Evolutionary conservation across 2,329 filamentous ascomycete species (phyloP).

Genomic region (Microcyclospora pomicola): DNA sequence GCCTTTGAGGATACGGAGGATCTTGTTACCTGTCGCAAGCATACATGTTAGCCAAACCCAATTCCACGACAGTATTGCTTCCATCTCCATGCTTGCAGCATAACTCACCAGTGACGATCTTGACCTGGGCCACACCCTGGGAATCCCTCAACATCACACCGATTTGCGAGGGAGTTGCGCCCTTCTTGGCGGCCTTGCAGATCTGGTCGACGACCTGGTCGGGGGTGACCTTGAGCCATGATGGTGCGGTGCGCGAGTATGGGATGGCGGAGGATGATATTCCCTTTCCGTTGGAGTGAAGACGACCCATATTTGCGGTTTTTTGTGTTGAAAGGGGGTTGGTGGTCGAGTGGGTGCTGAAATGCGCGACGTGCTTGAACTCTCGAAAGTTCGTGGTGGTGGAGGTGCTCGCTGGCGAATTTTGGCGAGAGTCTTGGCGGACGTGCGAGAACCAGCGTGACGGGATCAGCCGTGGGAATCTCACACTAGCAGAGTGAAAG

Average conservation of each 20-base stretch:
- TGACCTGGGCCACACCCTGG: conserved; percentile 96
- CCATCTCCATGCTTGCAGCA: background rate
- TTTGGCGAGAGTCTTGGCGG: too few relatives aligned
- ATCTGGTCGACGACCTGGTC: conserved; percentile 99
- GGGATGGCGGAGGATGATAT: conserved; percentile 92
- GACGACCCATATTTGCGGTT: conserved; percentile 68
- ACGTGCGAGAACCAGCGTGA: too few relatives aligned
- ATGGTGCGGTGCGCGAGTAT: conserved; percentile 83
- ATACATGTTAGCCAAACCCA: conserved; percentile 7
- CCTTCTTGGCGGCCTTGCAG: conserved; percentile 97
- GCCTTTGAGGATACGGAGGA: conserved; percentile 96
- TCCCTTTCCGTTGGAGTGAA: conserved; percentile 99
- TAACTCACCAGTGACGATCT: conserved; percentile 79
- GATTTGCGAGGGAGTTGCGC: conserved; percentile 95
- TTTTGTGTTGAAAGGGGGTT: conserved; percentile 2
- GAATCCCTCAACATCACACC: conserved; percentile 97
- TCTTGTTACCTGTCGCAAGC: conserved; percentile 72
- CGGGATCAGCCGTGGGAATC: too few relatives aligned
- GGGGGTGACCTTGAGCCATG: conserved; percentile 98
- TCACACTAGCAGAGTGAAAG: too few relatives aligned
- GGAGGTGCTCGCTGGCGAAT: too few relatives aligned
- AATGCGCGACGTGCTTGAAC: too few relatives aligned
- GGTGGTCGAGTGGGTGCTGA: too few relatives aligned
- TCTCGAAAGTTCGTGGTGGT: too few relatives aligned
- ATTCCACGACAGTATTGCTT: background rate